Conservation (phyloP, 176 grass and related monocot genomes). For the Rhynchospora pubera region DNA sequence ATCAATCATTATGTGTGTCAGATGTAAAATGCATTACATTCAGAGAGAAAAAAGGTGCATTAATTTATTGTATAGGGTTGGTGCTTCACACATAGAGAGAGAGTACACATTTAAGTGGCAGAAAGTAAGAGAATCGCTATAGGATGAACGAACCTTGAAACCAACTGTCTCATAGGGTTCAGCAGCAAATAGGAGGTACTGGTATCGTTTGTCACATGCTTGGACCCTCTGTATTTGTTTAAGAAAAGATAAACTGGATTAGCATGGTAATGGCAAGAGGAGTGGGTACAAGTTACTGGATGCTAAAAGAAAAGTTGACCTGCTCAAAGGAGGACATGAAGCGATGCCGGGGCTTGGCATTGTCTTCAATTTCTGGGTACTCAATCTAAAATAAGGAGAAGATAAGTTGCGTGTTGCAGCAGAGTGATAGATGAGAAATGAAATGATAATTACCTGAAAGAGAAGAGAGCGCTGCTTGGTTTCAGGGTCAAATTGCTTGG, state of each 20-base stretch:
- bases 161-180: slow-evolving; percentile 86
- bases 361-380: slow-evolving; percentile 98
- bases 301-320: slow-evolving; percentile 30
- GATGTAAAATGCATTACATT: slow-evolving; percentile 6
- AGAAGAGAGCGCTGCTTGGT: slow-evolving; percentile 85
- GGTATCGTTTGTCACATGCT: slow-evolving; percentile 79
- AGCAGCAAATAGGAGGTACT: slow-evolving; percentile 87
- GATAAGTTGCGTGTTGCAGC: too few species aligned
- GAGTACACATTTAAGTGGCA: not conserved
- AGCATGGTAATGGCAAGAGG: slow-evolving; percentile 6
- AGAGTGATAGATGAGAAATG: too few species aligned
- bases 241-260: not conserved
- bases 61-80: not conserved
- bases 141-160: slow-evolving; percentile 56
- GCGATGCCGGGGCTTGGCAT: slow-evolving; percentile 73
- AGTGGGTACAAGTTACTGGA: not conserved
- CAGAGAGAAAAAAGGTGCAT: not conserved
- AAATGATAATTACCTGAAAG: too few species aligned
- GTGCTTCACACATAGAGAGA: not conserved
- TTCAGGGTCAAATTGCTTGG: slow-evolving; percentile 86
- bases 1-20: not conserved
- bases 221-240: slow-evolving; percentile 56
- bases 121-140: slow-evolving; percentile 1
- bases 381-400: slow-evolving; percentile 45
- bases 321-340: slow-evolving; percentile 99